Conservation (phyloP, 2,329 filamentous ascomycete genomes). For the Apiospora aurea region DNA sequence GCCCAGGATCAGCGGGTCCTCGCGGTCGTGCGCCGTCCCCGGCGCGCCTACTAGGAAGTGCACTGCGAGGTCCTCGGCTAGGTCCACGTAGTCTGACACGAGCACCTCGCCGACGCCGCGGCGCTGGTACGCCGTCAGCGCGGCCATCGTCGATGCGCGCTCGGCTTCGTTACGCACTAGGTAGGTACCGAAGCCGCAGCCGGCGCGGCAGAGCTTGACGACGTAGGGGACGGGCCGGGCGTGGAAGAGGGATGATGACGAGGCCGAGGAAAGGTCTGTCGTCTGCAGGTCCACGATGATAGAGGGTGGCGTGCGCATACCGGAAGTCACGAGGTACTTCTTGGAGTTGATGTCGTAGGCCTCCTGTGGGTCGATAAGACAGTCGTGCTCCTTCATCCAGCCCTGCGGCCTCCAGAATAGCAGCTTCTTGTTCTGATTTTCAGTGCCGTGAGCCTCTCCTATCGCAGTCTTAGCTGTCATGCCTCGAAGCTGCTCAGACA, state of each 20-base stretch:
- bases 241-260: constrained; percentile 25
- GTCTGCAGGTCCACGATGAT: constrained; percentile 27
- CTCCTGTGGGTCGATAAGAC: constrained; percentile 33
- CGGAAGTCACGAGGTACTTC: constrained; percentile 33
- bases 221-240: constrained; percentile 33
- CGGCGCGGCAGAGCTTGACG: constrained; percentile 35
- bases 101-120: constrained; percentile 33
- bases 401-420: constrained; percentile 36
- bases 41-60: constrained; percentile 35
- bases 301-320: constrained; percentile 33
- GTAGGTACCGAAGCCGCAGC: constrained; percentile 36
- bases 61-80: constrained; percentile 34
- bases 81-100: constrained; percentile 33
- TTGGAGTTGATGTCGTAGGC: constrained; percentile 37
- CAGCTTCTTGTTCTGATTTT: constrained; percentile 28
- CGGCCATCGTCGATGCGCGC: constrained; percentile 25
- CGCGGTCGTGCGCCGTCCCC: constrained; percentile 29
- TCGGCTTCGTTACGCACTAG: constrained; percentile 31
- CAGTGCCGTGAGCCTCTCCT: not conserved
- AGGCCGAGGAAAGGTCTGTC: constrained; percentile 22
- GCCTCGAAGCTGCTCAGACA: constrained; percentile 26
- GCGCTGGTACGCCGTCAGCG: constrained; percentile 30
- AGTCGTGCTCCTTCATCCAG: constrained; percentile 35
- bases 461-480: not conserved
- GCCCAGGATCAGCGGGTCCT: constrained; percentile 33